These are phyloP conservation scores for Tetrapisispora arboricola DNA, from an alignment of 805 yeast genomes.

Conservation along the genomic window DNA sequence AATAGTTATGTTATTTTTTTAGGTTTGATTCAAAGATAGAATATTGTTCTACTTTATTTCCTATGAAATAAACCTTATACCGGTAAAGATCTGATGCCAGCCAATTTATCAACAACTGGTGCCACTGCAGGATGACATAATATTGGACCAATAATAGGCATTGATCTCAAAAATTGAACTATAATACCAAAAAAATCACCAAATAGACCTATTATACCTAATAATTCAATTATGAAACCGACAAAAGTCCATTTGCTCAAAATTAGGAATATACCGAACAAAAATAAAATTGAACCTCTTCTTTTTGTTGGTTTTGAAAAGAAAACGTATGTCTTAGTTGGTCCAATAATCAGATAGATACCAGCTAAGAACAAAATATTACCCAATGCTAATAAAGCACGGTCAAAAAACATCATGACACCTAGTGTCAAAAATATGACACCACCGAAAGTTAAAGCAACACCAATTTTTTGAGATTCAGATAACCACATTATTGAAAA, in stretches of 20 bases:
- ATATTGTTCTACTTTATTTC: too few species aligned
- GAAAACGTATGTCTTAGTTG: conserved; percentile 68
- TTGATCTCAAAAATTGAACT: conserved; percentile 71
- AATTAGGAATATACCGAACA: conserved; percentile 65
- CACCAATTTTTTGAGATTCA: conserved; percentile 79
- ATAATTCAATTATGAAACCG: conserved; percentile 75
- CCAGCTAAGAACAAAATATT: conserved; percentile 76
- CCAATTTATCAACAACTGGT: conserved; percentile 55
- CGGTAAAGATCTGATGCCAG: conserved; percentile 61
- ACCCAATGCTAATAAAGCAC: conserved; percentile 83
- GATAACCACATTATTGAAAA: conserved; percentile 62
- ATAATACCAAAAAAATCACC: conserved; percentile 91
- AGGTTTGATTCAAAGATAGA: too few species aligned
- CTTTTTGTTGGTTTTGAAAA: conserved; percentile 81
- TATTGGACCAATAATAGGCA: conserved; percentile 81
- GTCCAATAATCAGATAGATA: conserved; percentile 74
- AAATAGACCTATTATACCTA: conserved; percentile 85
- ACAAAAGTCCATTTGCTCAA: conserved; percentile 65
- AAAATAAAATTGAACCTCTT: conserved; percentile 76
- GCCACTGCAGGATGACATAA: conserved; percentile 75
- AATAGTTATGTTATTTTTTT: too few species aligned
- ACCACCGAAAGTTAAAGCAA: conserved; percentile 81
- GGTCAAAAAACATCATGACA: conserved; percentile 73
- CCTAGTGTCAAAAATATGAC: conserved; percentile 72
- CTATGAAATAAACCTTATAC: too few species aligned